Base-by-base conservation (phyloP, 495 filamentous ascomycete genomes). In the Extremus antarcticus region DNA sequence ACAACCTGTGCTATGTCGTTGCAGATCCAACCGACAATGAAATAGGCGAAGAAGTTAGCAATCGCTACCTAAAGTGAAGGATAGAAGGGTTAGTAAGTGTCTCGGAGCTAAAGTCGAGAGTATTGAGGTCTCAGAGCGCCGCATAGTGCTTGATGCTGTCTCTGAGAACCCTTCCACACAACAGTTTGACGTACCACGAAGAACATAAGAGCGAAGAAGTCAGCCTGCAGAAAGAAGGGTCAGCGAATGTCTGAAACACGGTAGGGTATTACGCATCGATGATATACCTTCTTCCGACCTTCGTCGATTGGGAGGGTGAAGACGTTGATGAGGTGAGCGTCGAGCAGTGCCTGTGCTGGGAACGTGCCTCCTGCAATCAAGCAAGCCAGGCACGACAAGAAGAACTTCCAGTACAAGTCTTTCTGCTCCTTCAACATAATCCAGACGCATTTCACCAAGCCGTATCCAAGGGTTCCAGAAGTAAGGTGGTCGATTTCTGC, bases 31-130 rank as follows among this genome's bases (percentile, higher is more conserved):
- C 70, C 69, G 10, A 69, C 45, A 38, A 35, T 49, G 22, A 64
- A 64, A 43, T 65, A 72, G 0, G 51, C 62, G 3, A 65, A 15
- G 1, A 79, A 63, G 55, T 72, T 70, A 1, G 72, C 78, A 9
- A 81, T 72, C 15, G 70, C 68, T 17, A 68, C n/a, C n/a, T n/a
- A n/a, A n/a, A n/a, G n/a, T n/a, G n/a, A n/a, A n/a, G n/a, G n/a
- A n/a, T n/a, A n/a, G n/a, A n/a, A n/a, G n/a, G n/a, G n/a, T n/a
- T n/a, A n/a, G n/a, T n/a, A n/a, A n/a, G n/a, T n/a, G n/a, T n/a
- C n/a, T n/a, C n/a, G n/a, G n/a, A n/a, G n/a, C n/a, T n/a, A n/a
- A n/a, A n/a, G n/a, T n/a, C n/a, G n/a, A n/a, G n/a, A n/a, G n/a
- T n/a, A n/a, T n/a, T n/a, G n/a, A n/a, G n/a, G n/a, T n/a, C n/a